Evolutionary conservation across 2,329 filamentous ascomycete species (phyloP), one percentile per base, ranked within the genome.

Genomic region (Penicillium concentricum): DNA sequence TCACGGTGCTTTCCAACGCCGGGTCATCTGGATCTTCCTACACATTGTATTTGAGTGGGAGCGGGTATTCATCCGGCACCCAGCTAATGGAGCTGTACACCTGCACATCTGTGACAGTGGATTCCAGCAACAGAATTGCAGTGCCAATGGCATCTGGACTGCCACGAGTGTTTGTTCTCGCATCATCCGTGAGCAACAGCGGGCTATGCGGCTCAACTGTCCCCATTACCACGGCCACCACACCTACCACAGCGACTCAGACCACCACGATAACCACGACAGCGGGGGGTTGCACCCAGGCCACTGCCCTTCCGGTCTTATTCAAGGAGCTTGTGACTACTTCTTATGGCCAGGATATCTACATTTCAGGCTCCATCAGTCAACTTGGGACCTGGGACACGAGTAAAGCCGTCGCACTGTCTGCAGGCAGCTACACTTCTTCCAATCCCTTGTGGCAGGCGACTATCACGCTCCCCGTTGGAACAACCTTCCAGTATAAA

Each of bases 351-450:
- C 80, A 91, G 70, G 85, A 80, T 9, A 79, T 92, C 67, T 88
- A 86, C 70, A 71, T 92, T 13, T 78, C 82, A 0, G 89, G 89
- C 18, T 84, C 81, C 54, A 79, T 81, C 46, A 66, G 78, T 1
- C 76, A 81, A 30, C 81, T 92, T 8, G 88, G 88, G 10, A 79
- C 69, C 64, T 91, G 88, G 88, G 76, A 85, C 57, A 76, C 81
- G 0, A 67, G 60, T 42, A 76, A 73, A 28, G 87, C 83, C 0
- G 66, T 88, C 2, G 65, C 82, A 0, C 76, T 92, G 20, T 82
- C 79, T 44, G 84, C 87, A 2, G 76, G 74, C 16, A 67, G 77
- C 18, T 91, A 91, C 68, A 87, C 84, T 0, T 64, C 75, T 2
- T 73, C 69, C 34, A 84, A 87, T 64, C 85, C 83, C 0, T 61